A percentile compares a stretch with the other conserved stretches of the same genome.
phyloP scores from a whole-genome alignment of 176 grass and related monocot species.

The Oropetium thomaeum region DNA sequence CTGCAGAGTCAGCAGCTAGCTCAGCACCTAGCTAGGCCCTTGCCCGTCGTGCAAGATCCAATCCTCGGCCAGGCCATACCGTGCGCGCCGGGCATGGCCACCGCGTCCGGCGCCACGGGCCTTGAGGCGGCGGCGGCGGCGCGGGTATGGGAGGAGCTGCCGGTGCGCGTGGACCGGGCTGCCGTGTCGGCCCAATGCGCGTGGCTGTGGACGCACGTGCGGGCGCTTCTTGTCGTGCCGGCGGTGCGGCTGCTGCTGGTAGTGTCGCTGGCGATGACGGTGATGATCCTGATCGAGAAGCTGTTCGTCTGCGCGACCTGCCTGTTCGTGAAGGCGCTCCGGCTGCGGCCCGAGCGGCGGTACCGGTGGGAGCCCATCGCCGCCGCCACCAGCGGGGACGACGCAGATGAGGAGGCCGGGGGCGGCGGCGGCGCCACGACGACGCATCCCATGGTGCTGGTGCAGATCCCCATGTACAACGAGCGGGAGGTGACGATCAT shows the following conservation, averaged over 20 bases:
- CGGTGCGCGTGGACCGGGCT: constrained; percentile 40
- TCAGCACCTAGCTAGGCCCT: neutral
- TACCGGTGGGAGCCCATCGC: constrained; percentile 57
- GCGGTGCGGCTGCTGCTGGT: constrained; percentile 20
- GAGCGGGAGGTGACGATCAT: constrained; percentile 63
- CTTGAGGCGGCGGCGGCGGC: neutral
- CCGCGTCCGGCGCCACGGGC: neutral
- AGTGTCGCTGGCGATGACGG: constrained; percentile 58
- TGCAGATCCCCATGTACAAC: constrained; percentile 99
- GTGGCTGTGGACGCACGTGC: neutral
- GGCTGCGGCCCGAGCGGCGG: constrained; percentile 49
- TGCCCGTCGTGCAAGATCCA: constrained; percentile 11
- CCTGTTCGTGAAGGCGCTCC: constrained; percentile 31
- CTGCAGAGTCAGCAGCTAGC: neutral
- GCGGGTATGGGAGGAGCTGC: constrained; percentile 39
- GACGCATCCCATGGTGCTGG: constrained; percentile 70
- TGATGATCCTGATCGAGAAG: constrained; percentile 77
- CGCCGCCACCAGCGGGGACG: neutral
- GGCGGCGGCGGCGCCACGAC: neutral
- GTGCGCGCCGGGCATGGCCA: neutral
- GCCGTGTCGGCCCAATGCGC: constrained; percentile 37
- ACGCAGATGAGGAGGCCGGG: constrained; percentile 6
- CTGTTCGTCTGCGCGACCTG: constrained; percentile 43
- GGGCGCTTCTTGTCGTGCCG: constrained; percentile 54
- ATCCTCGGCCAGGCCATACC: neutral